Conservation (phyloP, 306 rosid species). For the Malus asiatica region DNA sequence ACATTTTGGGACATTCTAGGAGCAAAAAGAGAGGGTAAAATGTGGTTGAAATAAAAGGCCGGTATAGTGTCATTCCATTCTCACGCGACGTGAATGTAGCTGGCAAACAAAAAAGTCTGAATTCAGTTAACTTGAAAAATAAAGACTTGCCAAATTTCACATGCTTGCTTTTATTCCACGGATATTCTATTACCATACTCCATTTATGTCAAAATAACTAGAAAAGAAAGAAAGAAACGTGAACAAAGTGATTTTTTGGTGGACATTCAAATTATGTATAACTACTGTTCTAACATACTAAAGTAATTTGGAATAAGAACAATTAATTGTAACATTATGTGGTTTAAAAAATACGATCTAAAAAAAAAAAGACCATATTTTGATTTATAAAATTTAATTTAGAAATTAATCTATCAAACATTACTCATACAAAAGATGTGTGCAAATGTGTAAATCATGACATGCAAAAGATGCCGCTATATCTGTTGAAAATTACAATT, state of each 20-base stretch:
- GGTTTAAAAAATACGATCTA: too few species aligned
- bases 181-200: background rate
- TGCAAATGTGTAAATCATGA: too few species aligned
- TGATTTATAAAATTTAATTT: too few species aligned
- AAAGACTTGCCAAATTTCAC: background rate
- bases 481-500: too few species aligned
- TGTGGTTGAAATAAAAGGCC: background rate
- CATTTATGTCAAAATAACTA: background rate
- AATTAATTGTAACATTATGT: too few species aligned
- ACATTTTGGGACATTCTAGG: too few species aligned
- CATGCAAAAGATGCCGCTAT: too few species aligned
- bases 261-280: background rate
- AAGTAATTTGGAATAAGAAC: too few species aligned
- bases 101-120: background rate
- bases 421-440: too few species aligned
- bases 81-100: constrained; percentile 29
- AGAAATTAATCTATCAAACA: too few species aligned
- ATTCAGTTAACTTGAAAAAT: background rate
- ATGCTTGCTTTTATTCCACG: background rate
- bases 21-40: background rate
- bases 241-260: background rate
- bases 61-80: background rate
- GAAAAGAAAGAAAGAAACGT: background rate
- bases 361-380: too few species aligned
- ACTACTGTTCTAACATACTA: too few species aligned